Evolutionary conservation across 306 rosid species (phyloP).

Genomic region (Calophaca sinica): DNA sequence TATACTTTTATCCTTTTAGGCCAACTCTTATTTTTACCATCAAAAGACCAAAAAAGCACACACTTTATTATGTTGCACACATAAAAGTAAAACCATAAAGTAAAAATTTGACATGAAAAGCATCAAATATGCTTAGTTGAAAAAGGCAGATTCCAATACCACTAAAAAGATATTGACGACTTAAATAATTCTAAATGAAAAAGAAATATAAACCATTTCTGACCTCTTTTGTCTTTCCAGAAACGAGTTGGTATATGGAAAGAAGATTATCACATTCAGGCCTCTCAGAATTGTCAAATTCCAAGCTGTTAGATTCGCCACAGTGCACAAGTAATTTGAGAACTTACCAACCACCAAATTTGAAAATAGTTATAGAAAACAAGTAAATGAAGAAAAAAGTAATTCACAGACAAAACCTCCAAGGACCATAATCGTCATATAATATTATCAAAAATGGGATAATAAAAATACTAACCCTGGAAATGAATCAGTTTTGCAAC

Average conservation of each 20-base stretch:
- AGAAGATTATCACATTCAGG: constrained; percentile 98
- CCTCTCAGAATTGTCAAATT: constrained; percentile 89
- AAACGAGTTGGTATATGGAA: constrained; percentile 81
- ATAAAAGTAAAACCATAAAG: neutral
- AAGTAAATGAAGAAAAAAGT: constrained; percentile 21
- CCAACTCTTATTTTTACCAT: neutral
- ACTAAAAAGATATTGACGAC: constrained; percentile 17
- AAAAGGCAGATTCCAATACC: constrained; percentile 33
- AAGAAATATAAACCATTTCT: constrained; percentile 18
- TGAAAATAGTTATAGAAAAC: neutral
- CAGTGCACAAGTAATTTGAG: constrained; percentile 35
- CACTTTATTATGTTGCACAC: too few species aligned
- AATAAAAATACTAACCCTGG: constrained; percentile 65
- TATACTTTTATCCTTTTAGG: too few species aligned
- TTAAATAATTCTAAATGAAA: constrained; percentile 24
- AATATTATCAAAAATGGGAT: constrained; percentile 42
- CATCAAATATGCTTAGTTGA: constrained; percentile 28
- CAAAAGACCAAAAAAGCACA: neutral
- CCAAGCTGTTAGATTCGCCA: constrained; percentile 70
- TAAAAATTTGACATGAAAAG: constrained; percentile 17
- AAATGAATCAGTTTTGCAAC: constrained; percentile 96
- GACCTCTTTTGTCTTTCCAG: constrained; percentile 91
- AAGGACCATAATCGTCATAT: constrained; percentile 40
- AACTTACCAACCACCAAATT: constrained; percentile 35
- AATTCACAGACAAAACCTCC: constrained; percentile 30